Evolutionary conservation across 257 asterid species (phyloP).

Genomic region (Rubia yunnanensis): DNA sequence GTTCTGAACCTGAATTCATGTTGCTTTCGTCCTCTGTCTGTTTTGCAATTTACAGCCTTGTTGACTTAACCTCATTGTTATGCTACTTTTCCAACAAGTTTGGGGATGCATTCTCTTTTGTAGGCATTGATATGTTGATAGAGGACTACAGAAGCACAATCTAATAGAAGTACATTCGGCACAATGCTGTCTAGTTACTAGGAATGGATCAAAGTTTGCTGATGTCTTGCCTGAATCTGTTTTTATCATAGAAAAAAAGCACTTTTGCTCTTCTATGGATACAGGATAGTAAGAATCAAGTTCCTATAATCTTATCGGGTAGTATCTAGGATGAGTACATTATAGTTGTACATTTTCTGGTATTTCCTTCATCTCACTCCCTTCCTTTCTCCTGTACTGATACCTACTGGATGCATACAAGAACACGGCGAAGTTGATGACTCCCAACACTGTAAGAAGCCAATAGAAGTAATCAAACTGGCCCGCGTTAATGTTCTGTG

Average conservation of each 20-base stretch:
- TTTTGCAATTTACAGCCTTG: not conserved
- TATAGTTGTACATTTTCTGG: conserved; percentile 10
- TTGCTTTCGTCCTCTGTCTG: not conserved
- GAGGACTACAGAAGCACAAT: not conserved
- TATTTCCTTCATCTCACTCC: conserved; percentile 25
- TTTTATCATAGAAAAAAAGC: not conserved
- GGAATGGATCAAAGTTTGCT: not conserved
- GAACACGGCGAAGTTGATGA: conserved; percentile 67
- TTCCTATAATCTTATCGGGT: not conserved
- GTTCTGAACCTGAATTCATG: not conserved
- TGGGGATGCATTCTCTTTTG: not conserved
- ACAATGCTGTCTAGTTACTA: not conserved
- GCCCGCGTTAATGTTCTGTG: conserved; percentile 85
- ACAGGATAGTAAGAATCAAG: not conserved
- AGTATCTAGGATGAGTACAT: conserved; percentile 1
- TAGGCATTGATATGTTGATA: too few species aligned
- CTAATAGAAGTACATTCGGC: not conserved
- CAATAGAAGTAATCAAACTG: conserved; percentile 78
- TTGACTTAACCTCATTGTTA: not conserved
- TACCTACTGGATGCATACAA: conserved; percentile 66
- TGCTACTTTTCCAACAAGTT: not conserved
- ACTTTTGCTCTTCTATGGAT: not conserved
- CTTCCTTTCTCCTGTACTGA: conserved; percentile 63
- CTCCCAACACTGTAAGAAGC: conserved; percentile 76
- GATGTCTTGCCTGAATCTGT: not conserved